Conservation (phyloP, 345 rosid genomes). For the Sapria himalayana region DNA sequence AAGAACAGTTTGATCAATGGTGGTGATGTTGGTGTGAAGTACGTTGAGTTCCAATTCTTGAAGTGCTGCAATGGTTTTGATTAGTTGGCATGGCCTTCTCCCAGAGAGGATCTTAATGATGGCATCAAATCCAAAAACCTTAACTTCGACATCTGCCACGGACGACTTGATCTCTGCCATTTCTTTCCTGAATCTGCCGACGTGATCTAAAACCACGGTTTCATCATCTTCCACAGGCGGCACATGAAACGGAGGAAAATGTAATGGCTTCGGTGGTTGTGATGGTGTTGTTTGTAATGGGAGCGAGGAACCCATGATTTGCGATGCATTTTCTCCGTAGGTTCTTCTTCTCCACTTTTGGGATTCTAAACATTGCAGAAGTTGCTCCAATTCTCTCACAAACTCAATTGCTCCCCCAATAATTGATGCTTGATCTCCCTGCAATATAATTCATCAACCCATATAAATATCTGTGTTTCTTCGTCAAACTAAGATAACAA, state of each 20-base stretch:
- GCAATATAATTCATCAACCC: no score
- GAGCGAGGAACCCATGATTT: conserved; percentile 15
- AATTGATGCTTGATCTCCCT: conserved; percentile 99
- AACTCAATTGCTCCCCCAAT: conserved; percentile 93
- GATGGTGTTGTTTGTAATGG: conserved; percentile 15
- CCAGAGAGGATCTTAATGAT: conserved; percentile 78
- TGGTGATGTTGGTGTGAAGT: conserved; percentile 83
- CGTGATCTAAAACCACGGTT: conserved; percentile 21
- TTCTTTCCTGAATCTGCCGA: conserved; percentile 38
- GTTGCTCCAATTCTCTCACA: conserved; percentile 84
- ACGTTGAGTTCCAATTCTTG: conserved; percentile 80
- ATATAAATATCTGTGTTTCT: no score
- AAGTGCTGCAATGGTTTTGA: conserved; percentile 70
- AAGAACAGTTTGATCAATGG: conserved; percentile 86
- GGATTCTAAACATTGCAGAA: conserved; percentile 74
- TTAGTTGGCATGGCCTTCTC: conserved; percentile 79
- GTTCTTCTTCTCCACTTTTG: conserved; percentile 52
- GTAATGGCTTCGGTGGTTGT: conserved; percentile 10
- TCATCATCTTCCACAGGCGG: conserved; percentile 16
- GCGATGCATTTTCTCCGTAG: conserved; percentile 21
- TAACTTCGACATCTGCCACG: conserved; percentile 81
- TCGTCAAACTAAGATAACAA: no score
- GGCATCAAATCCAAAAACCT: conserved; percentile 77
- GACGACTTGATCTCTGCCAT: conserved; percentile 71
- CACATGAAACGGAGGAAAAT: conserved; percentile 19